These are phyloP conservation scores for Pythium chondricola DNA, from an alignment of 352 stramenopile species.

Conservation along the genomic window DNA sequence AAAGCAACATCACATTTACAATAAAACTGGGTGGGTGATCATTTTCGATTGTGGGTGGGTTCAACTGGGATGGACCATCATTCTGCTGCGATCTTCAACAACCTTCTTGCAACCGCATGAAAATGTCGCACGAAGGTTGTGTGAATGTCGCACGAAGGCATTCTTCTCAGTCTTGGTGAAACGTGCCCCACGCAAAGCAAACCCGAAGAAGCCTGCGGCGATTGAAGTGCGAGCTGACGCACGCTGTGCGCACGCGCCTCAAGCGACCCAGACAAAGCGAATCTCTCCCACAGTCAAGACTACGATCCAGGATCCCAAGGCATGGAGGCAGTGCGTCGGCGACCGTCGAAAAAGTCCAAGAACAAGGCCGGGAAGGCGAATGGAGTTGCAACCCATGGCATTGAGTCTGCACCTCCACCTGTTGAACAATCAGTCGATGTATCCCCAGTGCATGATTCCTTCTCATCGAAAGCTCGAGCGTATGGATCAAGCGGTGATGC, in stretches of 20 bases:
- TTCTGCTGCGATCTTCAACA: neutral
- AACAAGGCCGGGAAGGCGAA: slow-evolving; percentile 8
- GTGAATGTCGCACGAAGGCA: slow-evolving; percentile 10
- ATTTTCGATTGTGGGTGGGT: no score
- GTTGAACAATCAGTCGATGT: neutral
- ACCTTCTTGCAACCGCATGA: neutral
- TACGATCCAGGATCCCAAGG: neutral
- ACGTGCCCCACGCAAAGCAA: neutral
- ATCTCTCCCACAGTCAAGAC: neutral
- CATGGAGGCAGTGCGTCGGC: slow-evolving; percentile 23
- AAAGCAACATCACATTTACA: no score
- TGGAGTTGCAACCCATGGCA: neutral
- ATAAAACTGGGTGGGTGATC: no score
- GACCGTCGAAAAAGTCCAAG: slow-evolving; percentile 20
- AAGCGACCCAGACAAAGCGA: neutral
- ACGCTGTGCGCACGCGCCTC: neutral
- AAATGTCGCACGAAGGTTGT: slow-evolving; percentile 2
- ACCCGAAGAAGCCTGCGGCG: neutral
- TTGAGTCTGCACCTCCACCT: neutral
- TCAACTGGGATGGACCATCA: slow-evolving; percentile 1
- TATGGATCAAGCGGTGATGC: neutral
- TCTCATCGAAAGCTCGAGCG: no score
- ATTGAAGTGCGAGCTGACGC: no score
- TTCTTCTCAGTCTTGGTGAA: slow-evolving; percentile 12
- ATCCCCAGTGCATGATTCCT: no score